Base-by-base conservation (phyloP, 2,329 filamentous ascomycete species). In the Beauveria brongniartii region DNA sequence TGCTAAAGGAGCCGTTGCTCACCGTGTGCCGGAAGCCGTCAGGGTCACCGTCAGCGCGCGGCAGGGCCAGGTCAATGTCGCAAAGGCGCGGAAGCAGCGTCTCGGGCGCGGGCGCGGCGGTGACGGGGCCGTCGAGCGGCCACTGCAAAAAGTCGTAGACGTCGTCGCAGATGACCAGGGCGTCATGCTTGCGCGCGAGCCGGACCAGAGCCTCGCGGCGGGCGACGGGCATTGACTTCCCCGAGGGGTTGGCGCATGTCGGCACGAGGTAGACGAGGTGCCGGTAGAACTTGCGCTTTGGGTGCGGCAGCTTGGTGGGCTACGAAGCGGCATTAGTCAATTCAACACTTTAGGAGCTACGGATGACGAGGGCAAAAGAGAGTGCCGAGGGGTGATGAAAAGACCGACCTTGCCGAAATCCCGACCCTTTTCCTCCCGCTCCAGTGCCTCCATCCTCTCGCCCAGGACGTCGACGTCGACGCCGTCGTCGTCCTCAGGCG, bases 81-180 rank as follows among this genome's bases (percentile, higher is more conserved):
- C 90, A 85, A 1, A 96, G 77, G 1, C 91, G 84, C 3, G 91
- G 91, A 9, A 92, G 84, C 14, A 86, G 82, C 50, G 88, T 69
- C 57, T 67, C 28, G 61, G 59, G 63, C 2, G 63, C 59, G 34
- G 62, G 57, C 30, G 64, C 63, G 44, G 63, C 60, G 43, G 66
- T 65, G 71, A 77, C 43, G 73, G 72, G 41, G 68, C 68, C 55
- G 50, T 75, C 69, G 0, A 77, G 67, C 2, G 84, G 82, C 91
- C 92, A 97, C 70, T 92, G 89, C 5, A 97, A 79, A 65, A 93
- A 88, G 72, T 97, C 93, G 71, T 99, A 99, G 10, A 97, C 92
- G 72, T 99, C 94, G 74, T 97, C 93, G 54, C 84, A 84, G 30
- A 97, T 80, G 60, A 97, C 74, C n/a, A 97, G 80, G 7, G 90